Base-by-base conservation (phyloP, 2,329 filamentous ascomycete species). In the Diaporthe batatas region DNA sequence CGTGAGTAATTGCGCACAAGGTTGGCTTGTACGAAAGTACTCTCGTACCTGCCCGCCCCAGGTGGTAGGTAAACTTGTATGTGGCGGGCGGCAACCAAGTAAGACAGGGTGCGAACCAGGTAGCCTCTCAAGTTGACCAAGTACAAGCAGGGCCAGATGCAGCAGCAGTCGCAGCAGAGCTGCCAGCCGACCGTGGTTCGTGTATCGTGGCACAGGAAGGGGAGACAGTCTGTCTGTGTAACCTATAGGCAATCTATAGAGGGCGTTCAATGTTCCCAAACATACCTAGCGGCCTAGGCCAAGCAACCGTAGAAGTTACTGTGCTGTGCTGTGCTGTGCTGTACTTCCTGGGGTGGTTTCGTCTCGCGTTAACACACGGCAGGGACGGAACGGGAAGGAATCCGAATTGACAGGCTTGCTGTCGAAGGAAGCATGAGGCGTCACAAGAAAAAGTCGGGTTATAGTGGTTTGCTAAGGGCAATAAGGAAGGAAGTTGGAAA, bases 1-100 rank as follows among this genome's bases (percentile, higher is more conserved):
- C 32, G 71, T 72, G 71, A 69, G 64, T 70, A 72, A 47, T 57
- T 62, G 55, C 53, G 53, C 36, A 12, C 65, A 47, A 55, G 65
- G 51, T 51, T 51, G 44, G 29, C 29, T 18, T 32, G 62, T 36
- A 39, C 29, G 42, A 39, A 39, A 29, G 29, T 29, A 29, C 29
- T 29, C 18, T 42, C 39, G 39, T 42, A 42, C 39, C 39, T 42
- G 39, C 39, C 39, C 39, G 39, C 14, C 39, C 39, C 39, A 42
- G 39, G 3, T 42, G 34, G 53, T 34, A 36, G 12, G 10, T 11
- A 11, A 42, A 42, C n/a, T 58, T 44, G 53, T 51, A 58, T 51
- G 49, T 11, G 32, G 55, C 55, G 25, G 54, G 21, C 53, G 68
- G 44, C 47, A 70, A 62, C 68, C 8, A 49, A 44, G 68, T 54